phyloP scores from a whole-genome alignment of 371 early-diverging fungal species.

The Haplosporangium sp. region DNA sequence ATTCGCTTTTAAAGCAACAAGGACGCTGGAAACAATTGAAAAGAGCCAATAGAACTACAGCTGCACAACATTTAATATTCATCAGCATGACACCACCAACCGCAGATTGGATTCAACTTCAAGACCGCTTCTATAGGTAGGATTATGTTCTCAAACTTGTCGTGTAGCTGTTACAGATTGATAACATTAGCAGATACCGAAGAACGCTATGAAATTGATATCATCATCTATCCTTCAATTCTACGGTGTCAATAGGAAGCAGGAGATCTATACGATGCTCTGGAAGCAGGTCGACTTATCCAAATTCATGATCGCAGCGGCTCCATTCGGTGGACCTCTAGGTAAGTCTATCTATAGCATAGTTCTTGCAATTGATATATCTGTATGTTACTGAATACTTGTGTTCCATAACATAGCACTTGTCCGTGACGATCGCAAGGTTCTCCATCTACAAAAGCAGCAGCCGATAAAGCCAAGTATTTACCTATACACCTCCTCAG shows the following conservation, averaged over 20 bases:
- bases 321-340: slow-evolving; percentile 93
- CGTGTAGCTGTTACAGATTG: background rate
- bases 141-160: slow-evolving; percentile 22
- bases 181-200: background rate
- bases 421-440: slow-evolving; percentile 87
- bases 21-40: background rate
- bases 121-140: slow-evolving; percentile 67
- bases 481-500: slow-evolving; percentile 87
- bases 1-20: no score
- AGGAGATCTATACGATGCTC: slow-evolving; percentile 85
- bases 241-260: slow-evolving; percentile 61
- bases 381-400: background rate
- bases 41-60: background rate
- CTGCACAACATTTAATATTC: background rate
- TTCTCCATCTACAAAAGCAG: slow-evolving; percentile 78
- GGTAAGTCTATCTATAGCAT: slow-evolving; percentile 62
- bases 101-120: slow-evolving; percentile 63
- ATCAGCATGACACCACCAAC: slow-evolving; percentile 57
- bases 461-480: slow-evolving; percentile 83
- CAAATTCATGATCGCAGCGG: slow-evolving; percentile 84
- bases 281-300: slow-evolving; percentile 90
- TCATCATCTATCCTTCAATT: background rate
- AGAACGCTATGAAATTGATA: background rate
- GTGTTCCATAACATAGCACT: slow-evolving; percentile 67
- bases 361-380: no score